Evolutionary conservation across 2,329 filamentous ascomycete species (phyloP).

Genomic region (Aureobasidium vineae): DNA sequence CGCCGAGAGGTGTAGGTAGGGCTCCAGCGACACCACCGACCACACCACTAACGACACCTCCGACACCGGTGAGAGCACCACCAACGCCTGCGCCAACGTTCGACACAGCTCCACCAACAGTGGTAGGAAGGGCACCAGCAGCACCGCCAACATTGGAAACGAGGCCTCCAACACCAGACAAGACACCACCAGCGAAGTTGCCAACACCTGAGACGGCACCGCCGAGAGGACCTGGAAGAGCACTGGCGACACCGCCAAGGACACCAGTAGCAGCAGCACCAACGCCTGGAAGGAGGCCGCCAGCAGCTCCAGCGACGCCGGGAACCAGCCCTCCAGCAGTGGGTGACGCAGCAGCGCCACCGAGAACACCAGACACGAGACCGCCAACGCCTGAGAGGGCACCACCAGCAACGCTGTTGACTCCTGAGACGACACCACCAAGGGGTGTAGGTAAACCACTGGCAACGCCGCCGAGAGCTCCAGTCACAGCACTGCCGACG

Average conservation of each 20-base stretch:
- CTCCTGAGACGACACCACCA: slow-evolving; percentile 14
- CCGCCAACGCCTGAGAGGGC: slow-evolving; percentile 3
- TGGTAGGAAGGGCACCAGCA: not conserved
- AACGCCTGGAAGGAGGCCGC: slow-evolving; percentile 5
- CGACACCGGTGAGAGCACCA: not conserved
- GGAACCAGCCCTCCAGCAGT: not conserved
- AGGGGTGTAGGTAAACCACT: not conserved
- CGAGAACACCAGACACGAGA: not conserved
- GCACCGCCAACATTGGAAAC: slow-evolving; percentile 1
- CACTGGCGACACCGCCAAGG: not conserved
- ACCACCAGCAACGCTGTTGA: slow-evolving; percentile 1
- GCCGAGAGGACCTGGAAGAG: not conserved
- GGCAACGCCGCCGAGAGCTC: slow-evolving; percentile 3
- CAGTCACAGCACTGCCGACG: slow-evolving; percentile 3
- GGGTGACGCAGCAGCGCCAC: not conserved
- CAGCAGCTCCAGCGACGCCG: not conserved
- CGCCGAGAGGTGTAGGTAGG: slow-evolving; percentile 7
- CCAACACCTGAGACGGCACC: slow-evolving; percentile 8
- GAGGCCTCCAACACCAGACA: slow-evolving; percentile 5
- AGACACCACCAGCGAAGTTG: not conserved
- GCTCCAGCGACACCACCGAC: slow-evolving; percentile 4
- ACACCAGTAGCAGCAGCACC: not conserved
- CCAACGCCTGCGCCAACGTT: not conserved
- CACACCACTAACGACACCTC: not conserved
- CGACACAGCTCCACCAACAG: slow-evolving; percentile 3